Conservation (phyloP, 169 alveolate genomes). For the Cryptosporidium felis region DNA sequence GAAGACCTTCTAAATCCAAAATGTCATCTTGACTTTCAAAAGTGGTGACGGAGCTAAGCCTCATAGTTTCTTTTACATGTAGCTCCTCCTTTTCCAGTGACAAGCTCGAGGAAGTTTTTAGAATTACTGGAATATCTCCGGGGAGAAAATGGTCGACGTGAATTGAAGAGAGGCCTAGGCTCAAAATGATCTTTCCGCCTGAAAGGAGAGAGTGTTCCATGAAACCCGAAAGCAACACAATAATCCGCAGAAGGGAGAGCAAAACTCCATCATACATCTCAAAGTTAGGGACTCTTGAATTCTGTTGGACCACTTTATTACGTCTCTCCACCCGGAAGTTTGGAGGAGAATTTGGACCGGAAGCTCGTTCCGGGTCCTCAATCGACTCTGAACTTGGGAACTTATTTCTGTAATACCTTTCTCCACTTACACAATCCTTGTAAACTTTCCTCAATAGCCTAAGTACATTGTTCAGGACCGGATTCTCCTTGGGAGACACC, state of each 20-base stretch:
- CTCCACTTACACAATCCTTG: conserved; percentile 16
- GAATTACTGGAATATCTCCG: conserved; percentile 88
- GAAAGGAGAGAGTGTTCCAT: conserved; percentile 21
- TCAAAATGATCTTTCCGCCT: conserved; percentile 19
- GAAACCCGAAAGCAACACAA: conserved; percentile 2
- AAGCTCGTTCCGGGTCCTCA: neutral
- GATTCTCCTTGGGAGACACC: conserved; percentile 49
- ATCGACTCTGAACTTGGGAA: neutral
- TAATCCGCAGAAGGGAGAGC: neutral
- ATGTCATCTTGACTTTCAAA: no score
- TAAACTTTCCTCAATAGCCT: neutral
- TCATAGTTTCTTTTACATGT: no score
- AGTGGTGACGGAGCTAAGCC: no score
- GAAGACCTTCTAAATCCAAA: no score
- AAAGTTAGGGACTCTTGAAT: no score
- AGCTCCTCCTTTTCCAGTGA: no score
- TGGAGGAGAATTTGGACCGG: no score
- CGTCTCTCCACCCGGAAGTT: no score
- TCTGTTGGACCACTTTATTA: no score
- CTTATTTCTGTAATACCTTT: neutral
- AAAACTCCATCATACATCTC: conserved; percentile 34
- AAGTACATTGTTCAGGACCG: conserved; percentile 2
- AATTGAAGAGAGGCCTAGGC: conserved; percentile 66
- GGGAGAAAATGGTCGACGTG: conserved; percentile 88
- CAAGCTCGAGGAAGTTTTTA: conserved; percentile 83